A percentile compares a stretch with the other conserved stretches of the same genome.
Evolutionary conservation across 2,329 filamentous ascomycete species (phyloP).

Genomic region (Cercospora brassicicola): DNA sequence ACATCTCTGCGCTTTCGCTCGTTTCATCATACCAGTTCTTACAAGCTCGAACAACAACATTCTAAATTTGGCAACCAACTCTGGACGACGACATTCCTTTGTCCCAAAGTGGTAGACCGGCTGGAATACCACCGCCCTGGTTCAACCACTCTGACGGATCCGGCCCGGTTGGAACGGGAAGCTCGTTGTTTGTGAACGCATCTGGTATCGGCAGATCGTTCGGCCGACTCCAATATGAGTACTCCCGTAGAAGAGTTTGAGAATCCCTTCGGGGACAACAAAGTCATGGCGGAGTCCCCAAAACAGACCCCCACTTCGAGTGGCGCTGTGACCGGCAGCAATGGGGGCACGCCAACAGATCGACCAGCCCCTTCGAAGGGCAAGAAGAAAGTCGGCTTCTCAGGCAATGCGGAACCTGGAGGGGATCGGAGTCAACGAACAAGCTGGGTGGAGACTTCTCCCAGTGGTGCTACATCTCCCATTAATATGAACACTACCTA

Average conservation of each 20-base stretch:
- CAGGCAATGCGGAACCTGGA: constrained; percentile 19
- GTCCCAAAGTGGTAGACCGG: background rate
- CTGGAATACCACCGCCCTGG: background rate
- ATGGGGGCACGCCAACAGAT: constrained; percentile 20
- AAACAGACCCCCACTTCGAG: constrained; percentile 19
- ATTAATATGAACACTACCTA: constrained; percentile 17
- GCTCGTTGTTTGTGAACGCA: constrained; percentile 3
- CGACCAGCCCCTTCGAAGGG: constrained; percentile 18
- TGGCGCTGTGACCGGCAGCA: constrained; percentile 23
- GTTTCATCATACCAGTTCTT: background rate
- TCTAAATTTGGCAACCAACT: background rate
- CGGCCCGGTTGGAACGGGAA: background rate
- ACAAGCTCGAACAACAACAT: background rate
- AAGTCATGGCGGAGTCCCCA: constrained; percentile 11
- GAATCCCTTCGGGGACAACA: constrained; percentile 27
- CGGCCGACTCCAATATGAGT: constrained; percentile 13
- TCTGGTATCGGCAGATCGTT: background rate
- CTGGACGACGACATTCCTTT: constrained; percentile 10
- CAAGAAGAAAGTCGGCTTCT: constrained; percentile 33
- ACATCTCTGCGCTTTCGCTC: background rate
- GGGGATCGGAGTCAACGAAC: constrained; percentile 20
- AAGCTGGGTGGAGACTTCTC: constrained; percentile 22
- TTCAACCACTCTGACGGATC: constrained; percentile 8
- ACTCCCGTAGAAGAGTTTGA: constrained; percentile 28
- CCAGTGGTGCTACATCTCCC: constrained; percentile 19